These are phyloP conservation scores for Puccinia horiana DNA, from an alignment of 1,284 basidiomycete genomes.

Conservation along the genomic window DNA sequence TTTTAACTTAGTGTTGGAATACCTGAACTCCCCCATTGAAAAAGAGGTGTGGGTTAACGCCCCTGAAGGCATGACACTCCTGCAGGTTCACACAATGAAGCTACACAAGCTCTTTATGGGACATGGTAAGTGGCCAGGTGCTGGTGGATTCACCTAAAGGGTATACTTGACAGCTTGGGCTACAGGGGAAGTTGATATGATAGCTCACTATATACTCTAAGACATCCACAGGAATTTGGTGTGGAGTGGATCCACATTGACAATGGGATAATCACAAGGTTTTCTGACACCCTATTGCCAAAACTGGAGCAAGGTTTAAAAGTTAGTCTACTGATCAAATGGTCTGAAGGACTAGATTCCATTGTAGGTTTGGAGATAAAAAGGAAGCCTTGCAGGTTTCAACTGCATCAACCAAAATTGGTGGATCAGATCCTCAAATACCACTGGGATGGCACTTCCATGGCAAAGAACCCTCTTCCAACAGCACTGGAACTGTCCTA, in stretches of 20 bases:
- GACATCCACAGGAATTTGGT: neutral
- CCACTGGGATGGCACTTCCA: too few species aligned
- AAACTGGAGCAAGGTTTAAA: neutral
- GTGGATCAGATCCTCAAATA: too few species aligned
- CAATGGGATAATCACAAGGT: conserved; percentile 5
- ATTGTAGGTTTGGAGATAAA: too few species aligned
- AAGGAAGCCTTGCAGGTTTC: too few species aligned
- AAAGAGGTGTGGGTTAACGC: conserved; percentile 18
- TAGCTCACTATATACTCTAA: neutral
- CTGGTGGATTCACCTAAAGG: conserved; percentile 16
- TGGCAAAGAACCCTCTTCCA: too few species aligned
- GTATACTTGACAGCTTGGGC: neutral
- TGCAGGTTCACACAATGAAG: neutral
- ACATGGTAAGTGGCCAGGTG: conserved; percentile 2
- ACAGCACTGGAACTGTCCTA: too few species aligned
- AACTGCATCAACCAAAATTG: too few species aligned
- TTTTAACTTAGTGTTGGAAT: conserved; percentile 11
- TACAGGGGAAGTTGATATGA: neutral
- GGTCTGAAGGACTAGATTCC: too few species aligned
- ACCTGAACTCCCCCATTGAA: conserved; percentile 25
- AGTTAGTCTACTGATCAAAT: neutral
- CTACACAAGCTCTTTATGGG: conserved; percentile 23
- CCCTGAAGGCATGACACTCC: neutral
- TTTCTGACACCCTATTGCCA: too few species aligned
- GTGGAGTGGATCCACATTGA: conserved; percentile 29